A percentile compares a stretch with the other conserved stretches of the same genome.
Conservation (phyloP, 2,329 filamentous ascomycete species). For the Nemania diffusa region DNA sequence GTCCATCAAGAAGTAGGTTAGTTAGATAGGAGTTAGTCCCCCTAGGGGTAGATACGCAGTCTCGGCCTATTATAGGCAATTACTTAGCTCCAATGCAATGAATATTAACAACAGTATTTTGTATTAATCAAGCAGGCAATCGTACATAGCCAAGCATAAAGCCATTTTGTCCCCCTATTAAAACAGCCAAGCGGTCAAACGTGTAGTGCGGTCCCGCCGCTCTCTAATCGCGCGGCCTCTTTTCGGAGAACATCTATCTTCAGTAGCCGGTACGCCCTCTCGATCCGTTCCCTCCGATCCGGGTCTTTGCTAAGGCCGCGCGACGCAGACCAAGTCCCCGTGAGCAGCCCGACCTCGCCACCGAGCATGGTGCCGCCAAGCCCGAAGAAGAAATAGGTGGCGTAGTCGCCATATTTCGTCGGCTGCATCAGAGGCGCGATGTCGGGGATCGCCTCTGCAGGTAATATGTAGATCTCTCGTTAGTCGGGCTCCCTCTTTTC, state of each 20-base stretch:
- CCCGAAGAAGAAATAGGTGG: constrained; percentile 71
- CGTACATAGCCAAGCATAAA: neutral
- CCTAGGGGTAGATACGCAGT: too few relatives aligned
- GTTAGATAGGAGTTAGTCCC: too few relatives aligned
- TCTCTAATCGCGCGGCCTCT: constrained; percentile 66
- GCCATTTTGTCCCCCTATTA: neutral
- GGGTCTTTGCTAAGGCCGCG: constrained; percentile 64
- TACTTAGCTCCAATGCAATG: too few relatives aligned
- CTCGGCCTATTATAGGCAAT: too few relatives aligned
- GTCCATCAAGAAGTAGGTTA: constrained; percentile 55
- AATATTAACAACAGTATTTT: too few relatives aligned
- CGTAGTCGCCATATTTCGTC: constrained; percentile 66
- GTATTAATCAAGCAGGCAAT: too few relatives aligned
- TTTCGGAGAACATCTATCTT: constrained; percentile 70
- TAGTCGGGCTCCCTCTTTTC: neutral
- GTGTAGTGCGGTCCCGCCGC: constrained; percentile 12
- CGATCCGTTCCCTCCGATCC: constrained; percentile 65
- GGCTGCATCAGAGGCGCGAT: constrained; percentile 67
- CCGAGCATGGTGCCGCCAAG: constrained; percentile 71
- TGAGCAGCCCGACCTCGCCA: constrained; percentile 70
- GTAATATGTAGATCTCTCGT: neutral
- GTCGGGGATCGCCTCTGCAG: constrained; percentile 68
- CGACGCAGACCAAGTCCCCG: constrained; percentile 64
- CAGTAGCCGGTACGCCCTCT: constrained; percentile 71
- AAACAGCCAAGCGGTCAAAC: constrained; percentile 1